A percentile compares a stretch with the other conserved stretches of the same genome.
Conservation (phyloP, 108 stramenopile genomes). For the Chaetoceros tenuissimus region DNA sequence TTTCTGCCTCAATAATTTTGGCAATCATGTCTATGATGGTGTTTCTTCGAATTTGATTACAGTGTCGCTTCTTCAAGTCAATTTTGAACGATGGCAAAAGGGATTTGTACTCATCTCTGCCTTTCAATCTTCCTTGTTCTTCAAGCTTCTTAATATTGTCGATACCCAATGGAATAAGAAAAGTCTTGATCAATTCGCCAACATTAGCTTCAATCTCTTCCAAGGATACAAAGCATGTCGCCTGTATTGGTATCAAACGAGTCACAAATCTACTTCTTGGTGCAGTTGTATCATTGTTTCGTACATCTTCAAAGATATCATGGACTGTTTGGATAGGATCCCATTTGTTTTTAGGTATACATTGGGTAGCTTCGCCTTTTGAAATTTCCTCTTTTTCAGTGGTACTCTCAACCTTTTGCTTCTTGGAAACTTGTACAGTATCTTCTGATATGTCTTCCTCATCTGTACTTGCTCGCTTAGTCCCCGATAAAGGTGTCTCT, state of each 20-base stretch:
- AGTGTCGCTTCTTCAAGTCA: conserved; percentile 49
- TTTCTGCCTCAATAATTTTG: conserved; percentile 8
- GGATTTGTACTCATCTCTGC: conserved; percentile 4
- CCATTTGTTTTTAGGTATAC: conserved; percentile 25
- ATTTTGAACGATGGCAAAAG: conserved; percentile 43
- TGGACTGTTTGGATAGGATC: conserved; percentile 62
- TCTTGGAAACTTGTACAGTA: too few relatives aligned
- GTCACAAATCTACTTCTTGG: conserved; percentile 56
- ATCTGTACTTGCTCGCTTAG: too few relatives aligned
- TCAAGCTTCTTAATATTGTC: not conserved
- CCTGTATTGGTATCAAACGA: conserved; percentile 79
- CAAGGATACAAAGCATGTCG: conserved; percentile 66
- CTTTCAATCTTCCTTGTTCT: not conserved
- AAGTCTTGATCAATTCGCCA: conserved; percentile 28
- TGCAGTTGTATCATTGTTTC: conserved; percentile 14
- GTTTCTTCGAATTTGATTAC: conserved; percentile 35
- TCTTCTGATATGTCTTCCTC: too few relatives aligned
- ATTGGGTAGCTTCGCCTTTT: not conserved
- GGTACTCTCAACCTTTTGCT: too few relatives aligned
- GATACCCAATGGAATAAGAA: conserved; percentile 11
- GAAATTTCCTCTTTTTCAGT: not conserved
- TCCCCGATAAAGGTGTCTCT: too few relatives aligned
- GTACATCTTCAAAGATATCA: conserved; percentile 32
- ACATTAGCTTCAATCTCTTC: conserved; percentile 49
- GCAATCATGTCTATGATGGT: conserved; percentile 42